phyloP scores from a whole-genome alignment of 495 filamentous ascomycete genomes.

The Xylaria intraflava region DNA sequence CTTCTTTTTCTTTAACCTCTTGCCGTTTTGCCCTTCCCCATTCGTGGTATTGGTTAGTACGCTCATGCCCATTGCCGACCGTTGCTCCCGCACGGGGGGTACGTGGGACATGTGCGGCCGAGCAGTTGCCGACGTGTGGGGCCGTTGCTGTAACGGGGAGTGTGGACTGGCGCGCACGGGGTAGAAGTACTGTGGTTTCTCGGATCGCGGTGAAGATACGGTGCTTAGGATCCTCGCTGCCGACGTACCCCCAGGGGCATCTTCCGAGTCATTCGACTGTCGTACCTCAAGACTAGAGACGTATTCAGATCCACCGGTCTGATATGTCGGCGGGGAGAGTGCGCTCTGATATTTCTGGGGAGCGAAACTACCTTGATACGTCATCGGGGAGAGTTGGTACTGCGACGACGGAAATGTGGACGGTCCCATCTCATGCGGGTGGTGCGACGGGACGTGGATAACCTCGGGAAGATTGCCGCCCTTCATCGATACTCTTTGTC shows the following conservation, averaged over 20 bases:
- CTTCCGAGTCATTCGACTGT: conserved; percentile 23
- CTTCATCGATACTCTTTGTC: conserved; percentile 44
- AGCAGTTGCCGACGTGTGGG: conserved; percentile 38
- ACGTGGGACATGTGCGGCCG: conserved; percentile 26
- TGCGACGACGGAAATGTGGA: conserved; percentile 15
- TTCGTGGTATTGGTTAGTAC: conserved; percentile 38
- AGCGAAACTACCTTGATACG: conserved; percentile 31
- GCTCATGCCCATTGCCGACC: conserved; percentile 48
- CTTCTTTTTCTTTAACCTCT: conserved; percentile 50
- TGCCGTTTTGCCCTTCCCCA: conserved; percentile 15
- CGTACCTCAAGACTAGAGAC: conserved; percentile 43
- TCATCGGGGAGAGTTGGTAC: conserved; percentile 17
- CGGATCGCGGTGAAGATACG: conserved; percentile 44
- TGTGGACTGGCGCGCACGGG: conserved; percentile 50
- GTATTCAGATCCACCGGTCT: conserved; percentile 44
- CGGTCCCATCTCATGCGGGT: conserved; percentile 25
- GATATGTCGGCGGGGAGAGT: conserved; percentile 26
- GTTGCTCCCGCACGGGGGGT: conserved; percentile 32
- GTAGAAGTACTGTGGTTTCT: conserved; percentile 44
- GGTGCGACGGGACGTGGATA: conserved; percentile 38
- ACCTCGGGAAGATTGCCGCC: conserved; percentile 35
- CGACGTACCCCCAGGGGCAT: conserved; percentile 27
- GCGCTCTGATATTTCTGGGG: conserved; percentile 26
- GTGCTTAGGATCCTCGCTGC: conserved; percentile 31
- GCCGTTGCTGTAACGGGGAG: conserved; percentile 49